Percentiles rank a stretch among this genome's conserved stretches.
Conservation (phyloP, 1,139 yeast species). For the Taphrina communis region DNA sequence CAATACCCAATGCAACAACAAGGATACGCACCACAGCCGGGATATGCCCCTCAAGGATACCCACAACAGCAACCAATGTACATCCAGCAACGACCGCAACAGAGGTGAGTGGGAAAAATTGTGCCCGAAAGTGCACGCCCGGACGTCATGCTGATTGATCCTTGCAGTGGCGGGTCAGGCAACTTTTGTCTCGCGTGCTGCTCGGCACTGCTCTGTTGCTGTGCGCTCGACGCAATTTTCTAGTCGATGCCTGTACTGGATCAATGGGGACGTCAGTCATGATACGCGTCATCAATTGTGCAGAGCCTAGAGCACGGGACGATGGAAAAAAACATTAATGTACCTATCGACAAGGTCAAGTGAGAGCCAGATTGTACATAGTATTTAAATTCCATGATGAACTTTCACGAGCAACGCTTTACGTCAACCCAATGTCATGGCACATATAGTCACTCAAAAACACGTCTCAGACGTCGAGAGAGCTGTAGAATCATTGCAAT, state of each 20-base stretch:
- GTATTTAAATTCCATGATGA: no score
- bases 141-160: not conserved
- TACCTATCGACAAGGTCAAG: no score
- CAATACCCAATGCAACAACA: slow-evolving; percentile 10
- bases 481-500: no score
- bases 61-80: slow-evolving; percentile 24
- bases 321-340: no score
- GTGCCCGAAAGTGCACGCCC: not conserved
- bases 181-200: slow-evolving; percentile 36
- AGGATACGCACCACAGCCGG: slow-evolving; percentile 27
- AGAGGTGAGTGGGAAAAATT: not conserved
- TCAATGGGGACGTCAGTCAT: no score
- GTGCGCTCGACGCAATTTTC: slow-evolving; percentile 37
- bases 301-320: no score
- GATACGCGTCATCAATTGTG: no score
- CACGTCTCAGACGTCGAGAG: no score
- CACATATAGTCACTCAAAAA: no score
- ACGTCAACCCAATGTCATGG: no score
- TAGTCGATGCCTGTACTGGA: not conserved
- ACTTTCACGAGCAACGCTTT: no score
- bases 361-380: no score
- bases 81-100: slow-evolving; percentile 19
- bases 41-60: slow-evolving; percentile 21
- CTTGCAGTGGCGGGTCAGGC: not conserved
- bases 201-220: slow-evolving; percentile 30